A percentile compares a stretch with the other conserved stretches of the same genome.
phyloP scores from a whole-genome alignment of 768 basidiomycete species.

The Boletales sp. region DNA sequence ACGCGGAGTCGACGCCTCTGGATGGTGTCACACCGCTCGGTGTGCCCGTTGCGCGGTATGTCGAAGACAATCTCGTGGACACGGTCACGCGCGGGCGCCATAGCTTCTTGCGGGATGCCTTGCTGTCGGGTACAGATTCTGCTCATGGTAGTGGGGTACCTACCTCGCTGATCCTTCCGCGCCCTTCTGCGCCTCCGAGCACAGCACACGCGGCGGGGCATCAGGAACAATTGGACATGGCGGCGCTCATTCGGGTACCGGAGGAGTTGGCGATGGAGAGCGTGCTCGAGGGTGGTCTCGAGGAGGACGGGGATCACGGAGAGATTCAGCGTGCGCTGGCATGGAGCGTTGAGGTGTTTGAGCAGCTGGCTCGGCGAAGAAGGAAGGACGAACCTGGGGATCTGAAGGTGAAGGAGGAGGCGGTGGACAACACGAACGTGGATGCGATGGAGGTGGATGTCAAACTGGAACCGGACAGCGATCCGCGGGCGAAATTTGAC shows the following conservation, averaged over 20 bases:
- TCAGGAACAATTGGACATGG: slow-evolving; percentile 37
- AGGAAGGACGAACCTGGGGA: background rate
- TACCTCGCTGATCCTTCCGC: slow-evolving; percentile 8
- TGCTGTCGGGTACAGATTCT: slow-evolving; percentile 5
- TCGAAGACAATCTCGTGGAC: slow-evolving; percentile 39
- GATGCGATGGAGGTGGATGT: slow-evolving; percentile 21
- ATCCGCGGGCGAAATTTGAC: background rate
- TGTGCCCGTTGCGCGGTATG: slow-evolving; percentile 37
- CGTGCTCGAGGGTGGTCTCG: slow-evolving; percentile 22
- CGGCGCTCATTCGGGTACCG: slow-evolving; percentile 38
- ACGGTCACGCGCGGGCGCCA: slow-evolving; percentile 41
- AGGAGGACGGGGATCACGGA: slow-evolving; percentile 26
- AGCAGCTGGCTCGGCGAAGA: slow-evolving; percentile 28
- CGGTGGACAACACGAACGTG: background rate
- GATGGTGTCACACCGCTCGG: slow-evolving; percentile 17
- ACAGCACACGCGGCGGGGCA: slow-evolving; percentile 5
- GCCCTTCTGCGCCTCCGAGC: slow-evolving; percentile 10
- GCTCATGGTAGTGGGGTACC: background rate
- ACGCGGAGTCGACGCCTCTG: background rate
- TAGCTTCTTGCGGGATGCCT: slow-evolving; percentile 29
- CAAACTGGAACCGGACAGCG: background rate
- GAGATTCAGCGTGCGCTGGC: slow-evolving; percentile 42
- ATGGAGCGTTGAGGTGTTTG: slow-evolving; percentile 53
- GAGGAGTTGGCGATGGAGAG: slow-evolving; percentile 35
- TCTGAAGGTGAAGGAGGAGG: slow-evolving; percentile 15